phyloP scores from a whole-genome alignment of 78 protist species.

The Tieghemostelium lacteum region DNA sequence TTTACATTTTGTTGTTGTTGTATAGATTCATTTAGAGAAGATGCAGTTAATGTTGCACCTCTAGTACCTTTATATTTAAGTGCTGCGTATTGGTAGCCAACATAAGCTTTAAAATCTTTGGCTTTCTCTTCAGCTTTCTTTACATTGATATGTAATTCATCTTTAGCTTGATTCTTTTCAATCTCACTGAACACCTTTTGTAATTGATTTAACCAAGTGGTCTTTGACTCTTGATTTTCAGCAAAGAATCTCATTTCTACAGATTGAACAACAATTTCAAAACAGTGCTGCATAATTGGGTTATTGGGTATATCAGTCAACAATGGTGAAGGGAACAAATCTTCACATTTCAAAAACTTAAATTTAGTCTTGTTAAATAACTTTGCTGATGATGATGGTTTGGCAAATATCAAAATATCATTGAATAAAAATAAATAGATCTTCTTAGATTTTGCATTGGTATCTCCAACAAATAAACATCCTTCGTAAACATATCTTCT shows the following conservation, averaged over 20 bases:
- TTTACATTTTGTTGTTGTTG: not conserved
- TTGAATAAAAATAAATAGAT: conserved; percentile 69
- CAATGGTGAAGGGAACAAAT: conserved; percentile 47
- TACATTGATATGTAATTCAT: conserved; percentile 17
- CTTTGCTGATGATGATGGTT: conserved; percentile 37
- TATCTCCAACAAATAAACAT: conserved; percentile 33
- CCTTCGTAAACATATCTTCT: conserved; percentile 74
- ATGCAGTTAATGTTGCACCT: conserved; percentile 18
- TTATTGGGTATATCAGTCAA: conserved; percentile 64
- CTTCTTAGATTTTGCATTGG: conserved; percentile 26
- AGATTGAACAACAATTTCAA: conserved; percentile 39
- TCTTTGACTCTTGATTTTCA: conserved; percentile 39
- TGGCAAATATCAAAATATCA: conserved; percentile 68
- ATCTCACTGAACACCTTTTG: conserved; percentile 53
- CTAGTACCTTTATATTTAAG: conserved; percentile 16
- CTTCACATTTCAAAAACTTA: conserved; percentile 71
- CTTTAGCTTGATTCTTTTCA: conserved; percentile 20
- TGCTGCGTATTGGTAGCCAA: conserved; percentile 23
- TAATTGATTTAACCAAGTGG: conserved; percentile 27
- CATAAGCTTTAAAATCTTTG: conserved; percentile 38
- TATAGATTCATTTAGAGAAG: not conserved
- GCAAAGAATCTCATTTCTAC: conserved; percentile 39
- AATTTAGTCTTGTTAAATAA: conserved; percentile 51
- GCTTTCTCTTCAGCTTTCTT: conserved; percentile 75
- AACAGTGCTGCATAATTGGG: conserved; percentile 23